Evolutionary conservation across 495 filamentous ascomycete species (phyloP).

Genomic region (Articulospora tetracladia): DNA sequence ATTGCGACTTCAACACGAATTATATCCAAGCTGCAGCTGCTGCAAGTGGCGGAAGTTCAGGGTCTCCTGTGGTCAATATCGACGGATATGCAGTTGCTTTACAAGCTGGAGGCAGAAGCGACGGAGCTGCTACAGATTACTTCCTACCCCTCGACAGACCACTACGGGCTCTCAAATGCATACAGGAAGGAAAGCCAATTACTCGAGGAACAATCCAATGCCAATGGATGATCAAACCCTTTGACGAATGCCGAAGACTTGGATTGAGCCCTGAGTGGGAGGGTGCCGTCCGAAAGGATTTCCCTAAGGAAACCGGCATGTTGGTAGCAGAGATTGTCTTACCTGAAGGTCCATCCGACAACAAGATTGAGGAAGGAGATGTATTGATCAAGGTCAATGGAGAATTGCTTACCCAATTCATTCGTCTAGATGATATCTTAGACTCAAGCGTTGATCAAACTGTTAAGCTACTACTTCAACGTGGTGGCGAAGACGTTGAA

Average conservation of each 20-base stretch:
- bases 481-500: slow-evolving; percentile 84
- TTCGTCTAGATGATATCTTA: slow-evolving; percentile 87
- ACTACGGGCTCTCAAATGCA: slow-evolving; percentile 77
- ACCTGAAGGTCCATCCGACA: slow-evolving; percentile 82
- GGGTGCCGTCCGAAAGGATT: slow-evolving; percentile 69
- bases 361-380: slow-evolving; percentile 88
- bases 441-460: slow-evolving; percentile 79
- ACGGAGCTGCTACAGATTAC: slow-evolving; percentile 96
- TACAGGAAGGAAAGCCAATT: slow-evolving; percentile 69
- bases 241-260: slow-evolving; percentile 92
- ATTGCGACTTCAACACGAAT: slow-evolving; percentile 99
- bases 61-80: slow-evolving; percentile 94
- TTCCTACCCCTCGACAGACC: slow-evolving; percentile 94
- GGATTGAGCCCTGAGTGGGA: slow-evolving; percentile 86
- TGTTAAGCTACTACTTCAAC: slow-evolving; percentile 74
- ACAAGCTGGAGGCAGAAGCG: slow-evolving; percentile 89
- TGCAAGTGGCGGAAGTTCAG: slow-evolving; percentile 93
- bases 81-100: slow-evolving; percentile 90
- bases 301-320: slow-evolving; percentile 94
- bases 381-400: slow-evolving; percentile 94
- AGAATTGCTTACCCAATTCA: slow-evolving; percentile 89
- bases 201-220: slow-evolving; percentile 94
- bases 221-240: slow-evolving; percentile 94
- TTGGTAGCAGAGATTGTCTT: slow-evolving; percentile 93
- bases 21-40: slow-evolving; percentile 98